These are phyloP conservation scores for Lichina pygmaea DNA, from an alignment of 495 filamentous ascomycete genomes.

Conservation along the genomic window DNA sequence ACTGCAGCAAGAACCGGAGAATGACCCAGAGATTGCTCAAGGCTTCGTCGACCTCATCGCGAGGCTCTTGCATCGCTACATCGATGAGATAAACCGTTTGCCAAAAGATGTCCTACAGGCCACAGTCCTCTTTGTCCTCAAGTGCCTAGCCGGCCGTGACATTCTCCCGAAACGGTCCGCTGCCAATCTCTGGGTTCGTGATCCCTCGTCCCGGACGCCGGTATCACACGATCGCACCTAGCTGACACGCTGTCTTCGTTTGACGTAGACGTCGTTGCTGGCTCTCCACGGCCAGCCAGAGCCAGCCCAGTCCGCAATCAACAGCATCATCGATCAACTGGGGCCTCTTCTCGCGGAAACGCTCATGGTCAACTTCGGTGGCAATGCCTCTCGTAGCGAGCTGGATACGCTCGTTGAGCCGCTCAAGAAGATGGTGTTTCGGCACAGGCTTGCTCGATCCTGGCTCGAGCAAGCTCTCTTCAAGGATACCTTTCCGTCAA, in stretches of 20 bases:
- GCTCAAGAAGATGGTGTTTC: conserved; percentile 44
- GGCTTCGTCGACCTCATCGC: conserved; percentile 46
- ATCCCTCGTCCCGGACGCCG: conserved; percentile 5
- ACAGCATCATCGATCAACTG: conserved; percentile 26
- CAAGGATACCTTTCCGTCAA: conserved; percentile 27
- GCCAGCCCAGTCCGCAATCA: conserved; percentile 18
- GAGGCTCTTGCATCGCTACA: conserved; percentile 37
- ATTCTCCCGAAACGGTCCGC: conserved; percentile 58
- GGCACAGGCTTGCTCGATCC: conserved; percentile 26
- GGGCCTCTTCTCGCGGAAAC: conserved; percentile 31
- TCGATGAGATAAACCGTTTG: conserved; percentile 23
- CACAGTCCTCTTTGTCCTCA: conserved; percentile 53
- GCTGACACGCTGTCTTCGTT: conserved; percentile 2
- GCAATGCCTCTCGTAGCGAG: conserved; percentile 49
- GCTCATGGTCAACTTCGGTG: conserved; percentile 42
- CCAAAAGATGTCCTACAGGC: conserved; percentile 26
- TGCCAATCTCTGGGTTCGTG: conserved; percentile 51
- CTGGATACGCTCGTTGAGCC: conserved; percentile 50
- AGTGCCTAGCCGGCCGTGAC: conserved; percentile 43
- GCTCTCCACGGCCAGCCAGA: conserved; percentile 13
- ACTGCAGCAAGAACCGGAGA: conserved; percentile 20
- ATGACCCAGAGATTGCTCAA: conserved; percentile 60
- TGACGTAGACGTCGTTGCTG: conserved; percentile 20
- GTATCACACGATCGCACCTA: background rate
- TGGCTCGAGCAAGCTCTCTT: conserved; percentile 34